These are phyloP conservation scores for Orbilia blumenaviensis DNA, from an alignment of 2,329 filamentous ascomycete genomes.

Conservation along the genomic window DNA sequence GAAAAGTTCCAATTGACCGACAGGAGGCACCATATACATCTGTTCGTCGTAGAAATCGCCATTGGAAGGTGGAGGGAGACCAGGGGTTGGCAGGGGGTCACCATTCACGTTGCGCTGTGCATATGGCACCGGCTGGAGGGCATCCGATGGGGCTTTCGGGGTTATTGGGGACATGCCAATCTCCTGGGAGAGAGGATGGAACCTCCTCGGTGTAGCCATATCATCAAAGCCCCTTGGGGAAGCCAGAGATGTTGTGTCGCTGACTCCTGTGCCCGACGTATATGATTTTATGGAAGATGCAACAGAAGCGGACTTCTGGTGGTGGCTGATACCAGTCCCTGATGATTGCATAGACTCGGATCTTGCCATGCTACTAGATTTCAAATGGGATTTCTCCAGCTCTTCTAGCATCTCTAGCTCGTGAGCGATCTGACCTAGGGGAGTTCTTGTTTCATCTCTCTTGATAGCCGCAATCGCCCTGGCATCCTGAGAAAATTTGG, in stretches of 20 bases:
- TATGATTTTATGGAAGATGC: slow-evolving; percentile 67
- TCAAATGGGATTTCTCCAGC: slow-evolving; percentile 54
- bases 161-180: slow-evolving; percentile 57
- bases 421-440: slow-evolving; percentile 77
- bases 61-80: slow-evolving; percentile 37
- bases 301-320: slow-evolving; percentile 65
- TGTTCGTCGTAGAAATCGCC: slow-evolving; percentile 52
- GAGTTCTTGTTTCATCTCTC: slow-evolving; percentile 67
- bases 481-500: slow-evolving; percentile 72
- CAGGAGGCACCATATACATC: slow-evolving; percentile 41
- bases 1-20: slow-evolving; percentile 56
- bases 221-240: slow-evolving; percentile 60
- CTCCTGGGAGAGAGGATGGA: slow-evolving; percentile 57
- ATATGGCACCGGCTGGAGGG: slow-evolving; percentile 43
- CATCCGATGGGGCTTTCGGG: slow-evolving; percentile 58
- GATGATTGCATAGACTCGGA: slow-evolving; percentile 55
- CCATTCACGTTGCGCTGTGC: slow-evolving; percentile 50
- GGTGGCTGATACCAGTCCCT: slow-evolving; percentile 30
- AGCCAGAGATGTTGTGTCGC: slow-evolving; percentile 61
- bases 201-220: slow-evolving; percentile 48
- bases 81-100: slow-evolving; percentile 43
- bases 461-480: slow-evolving; percentile 59
- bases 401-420: slow-evolving; percentile 73
- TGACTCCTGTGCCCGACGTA: slow-evolving; percentile 58
- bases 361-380: slow-evolving; percentile 40